Conservation (phyloP, 768 basidiomycete genomes). For the Rhodotorula taiwanensis region DNA sequence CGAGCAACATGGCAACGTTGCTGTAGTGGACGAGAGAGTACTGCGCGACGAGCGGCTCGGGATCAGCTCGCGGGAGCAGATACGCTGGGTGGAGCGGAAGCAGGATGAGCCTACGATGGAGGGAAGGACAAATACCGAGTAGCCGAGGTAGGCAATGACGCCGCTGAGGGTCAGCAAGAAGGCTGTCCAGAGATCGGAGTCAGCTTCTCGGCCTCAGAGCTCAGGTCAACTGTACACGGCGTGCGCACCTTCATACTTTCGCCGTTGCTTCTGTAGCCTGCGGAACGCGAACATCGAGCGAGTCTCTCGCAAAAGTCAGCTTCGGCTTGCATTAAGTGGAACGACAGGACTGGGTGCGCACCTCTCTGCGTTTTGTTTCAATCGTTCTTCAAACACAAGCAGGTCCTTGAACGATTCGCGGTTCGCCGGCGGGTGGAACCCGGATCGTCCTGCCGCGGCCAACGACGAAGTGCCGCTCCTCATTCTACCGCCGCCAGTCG, state of each 20-base stretch:
- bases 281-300: too few relatives aligned
- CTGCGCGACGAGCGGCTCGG: conserved; percentile 11
- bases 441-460: too few relatives aligned
- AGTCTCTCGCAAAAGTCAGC: not conserved
- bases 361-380: conserved; percentile 79
- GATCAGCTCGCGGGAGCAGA: not conserved
- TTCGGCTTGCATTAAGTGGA: not conserved
- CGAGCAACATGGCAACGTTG: conserved; percentile 70
- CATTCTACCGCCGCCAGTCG: not conserved
- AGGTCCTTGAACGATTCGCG: conserved; percentile 61
- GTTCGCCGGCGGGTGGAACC: conserved; percentile 17
- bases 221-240: not conserved
- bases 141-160: conserved; percentile 41
- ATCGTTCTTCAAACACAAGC: conserved; percentile 87
- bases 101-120: conserved; percentile 53
- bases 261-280: conserved; percentile 33
- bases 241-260: conserved; percentile 39
- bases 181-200: too few relatives aligned
- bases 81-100: not conserved
- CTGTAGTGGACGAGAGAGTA: conserved; percentile 53
- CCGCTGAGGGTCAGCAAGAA: conserved; percentile 36
- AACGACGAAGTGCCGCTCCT: too few relatives aligned
- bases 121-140: conserved; percentile 64
- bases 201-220: not conserved
- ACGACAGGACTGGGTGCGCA: conserved; percentile 46